phyloP scores from a whole-genome alignment of 345 rosid genomes.

The Noccaea caerulescens region DNA sequence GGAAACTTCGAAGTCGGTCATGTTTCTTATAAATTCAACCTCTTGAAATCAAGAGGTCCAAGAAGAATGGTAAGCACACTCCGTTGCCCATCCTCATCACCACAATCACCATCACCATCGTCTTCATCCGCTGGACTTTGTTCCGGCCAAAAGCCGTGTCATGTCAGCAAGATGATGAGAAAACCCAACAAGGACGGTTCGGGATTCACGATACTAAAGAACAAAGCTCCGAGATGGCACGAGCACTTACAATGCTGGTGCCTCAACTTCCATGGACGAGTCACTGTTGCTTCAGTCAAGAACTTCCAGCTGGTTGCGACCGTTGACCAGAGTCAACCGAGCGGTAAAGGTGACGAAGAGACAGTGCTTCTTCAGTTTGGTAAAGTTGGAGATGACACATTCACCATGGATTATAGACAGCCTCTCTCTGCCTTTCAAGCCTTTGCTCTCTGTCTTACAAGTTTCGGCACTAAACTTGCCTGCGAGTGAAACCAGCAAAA shows the following conservation, averaged over 20 bases:
- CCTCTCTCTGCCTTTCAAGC: slow-evolving; percentile 95
- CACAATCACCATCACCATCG: slow-evolving; percentile 23
- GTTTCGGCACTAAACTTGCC: slow-evolving; percentile 95
- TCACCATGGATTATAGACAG: slow-evolving; percentile 93
- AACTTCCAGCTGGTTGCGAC: slow-evolving; percentile 89
- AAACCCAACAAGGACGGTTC: slow-evolving; percentile 40
- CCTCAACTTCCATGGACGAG: slow-evolving; percentile 93
- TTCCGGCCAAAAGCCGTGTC: slow-evolving; percentile 34
- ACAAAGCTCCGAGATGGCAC: slow-evolving; percentile 97
- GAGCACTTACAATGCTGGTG: slow-evolving; percentile 98
- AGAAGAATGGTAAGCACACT: slow-evolving; percentile 91
- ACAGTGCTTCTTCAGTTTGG: slow-evolving; percentile 90
- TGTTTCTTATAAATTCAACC: slow-evolving; percentile 87
- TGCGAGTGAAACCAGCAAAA: slow-evolving; percentile 59
- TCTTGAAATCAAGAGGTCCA: slow-evolving; percentile 94
- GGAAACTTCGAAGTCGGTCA: slow-evolving; percentile 90
- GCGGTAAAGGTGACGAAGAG: slow-evolving; percentile 89
- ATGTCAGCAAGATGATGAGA: slow-evolving; percentile 49
- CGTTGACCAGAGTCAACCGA: slow-evolving; percentile 75
- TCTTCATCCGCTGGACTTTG: slow-evolving; percentile 32
- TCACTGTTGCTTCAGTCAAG: slow-evolving; percentile 91
- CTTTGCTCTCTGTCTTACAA: slow-evolving; percentile 90
- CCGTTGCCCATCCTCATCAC: slow-evolving; percentile 51
- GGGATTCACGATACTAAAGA: slow-evolving; percentile 57
- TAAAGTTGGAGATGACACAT: slow-evolving; percentile 79